Evolutionary conservation across 768 basidiomycete genomes (phyloP).

Genomic region (Russula sp.): DNA sequence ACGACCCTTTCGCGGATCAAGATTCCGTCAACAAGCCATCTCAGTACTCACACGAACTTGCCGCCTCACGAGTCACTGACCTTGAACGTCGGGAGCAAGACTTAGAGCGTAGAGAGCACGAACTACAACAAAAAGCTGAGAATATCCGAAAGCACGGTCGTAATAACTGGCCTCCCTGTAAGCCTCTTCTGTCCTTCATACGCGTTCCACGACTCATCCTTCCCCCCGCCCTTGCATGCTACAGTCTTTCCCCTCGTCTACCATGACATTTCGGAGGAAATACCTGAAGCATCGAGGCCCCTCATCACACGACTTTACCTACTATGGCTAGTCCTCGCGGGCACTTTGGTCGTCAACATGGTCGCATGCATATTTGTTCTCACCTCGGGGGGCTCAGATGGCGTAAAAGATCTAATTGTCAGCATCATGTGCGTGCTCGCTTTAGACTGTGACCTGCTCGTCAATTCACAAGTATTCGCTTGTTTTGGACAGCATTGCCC

Average conservation of each 20-base stretch:
- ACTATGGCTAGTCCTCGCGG: slow-evolving; percentile 87
- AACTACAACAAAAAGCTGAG: slow-evolving; percentile 62
- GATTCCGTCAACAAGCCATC: slow-evolving; percentile 19
- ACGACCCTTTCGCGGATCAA: slow-evolving; percentile 59
- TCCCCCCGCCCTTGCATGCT: background rate
- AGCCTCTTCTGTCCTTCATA: slow-evolving; percentile 30
- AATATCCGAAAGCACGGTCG: slow-evolving; percentile 67
- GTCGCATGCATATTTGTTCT: slow-evolving; percentile 86
- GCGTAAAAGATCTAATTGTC: slow-evolving; percentile 72
- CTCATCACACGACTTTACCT: slow-evolving; percentile 85
- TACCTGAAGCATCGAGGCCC: slow-evolving; percentile 71
- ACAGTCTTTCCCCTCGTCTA: slow-evolving; percentile 91
- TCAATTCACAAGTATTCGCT: slow-evolving; percentile 26
- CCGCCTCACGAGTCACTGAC: slow-evolving; percentile 50
- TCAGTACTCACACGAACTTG: slow-evolving; percentile 28
- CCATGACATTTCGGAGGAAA: slow-evolving; percentile 88
- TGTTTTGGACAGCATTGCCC: slow-evolving; percentile 52
- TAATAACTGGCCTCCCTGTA: slow-evolving; percentile 93
- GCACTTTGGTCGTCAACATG: slow-evolving; percentile 82
- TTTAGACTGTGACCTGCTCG: slow-evolving; percentile 2
- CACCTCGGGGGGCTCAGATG: slow-evolving; percentile 66
- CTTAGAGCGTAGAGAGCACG: slow-evolving; percentile 70
- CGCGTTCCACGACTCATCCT: background rate
- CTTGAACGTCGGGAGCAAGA: slow-evolving; percentile 76
- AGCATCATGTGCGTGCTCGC: slow-evolving; percentile 63